A percentile compares a stretch with the other conserved stretches of the same genome.
Conservation (phyloP, 345 rosid genomes). For the sweet orange (Citrus sinensis) region DNA sequence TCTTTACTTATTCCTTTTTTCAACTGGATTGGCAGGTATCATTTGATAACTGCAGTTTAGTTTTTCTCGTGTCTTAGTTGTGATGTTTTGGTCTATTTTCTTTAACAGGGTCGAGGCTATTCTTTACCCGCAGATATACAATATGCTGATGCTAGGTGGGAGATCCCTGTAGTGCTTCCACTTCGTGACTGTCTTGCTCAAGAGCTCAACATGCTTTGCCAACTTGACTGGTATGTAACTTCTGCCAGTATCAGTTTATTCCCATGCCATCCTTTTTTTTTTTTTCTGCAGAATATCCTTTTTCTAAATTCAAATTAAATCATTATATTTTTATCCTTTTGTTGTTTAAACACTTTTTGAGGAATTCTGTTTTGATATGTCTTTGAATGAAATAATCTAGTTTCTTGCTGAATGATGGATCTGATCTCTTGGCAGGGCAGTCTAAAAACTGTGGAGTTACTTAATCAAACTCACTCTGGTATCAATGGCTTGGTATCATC, state of each 20-base stretch:
- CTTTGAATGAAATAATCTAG: neutral
- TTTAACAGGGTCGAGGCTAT: constrained; percentile 82
- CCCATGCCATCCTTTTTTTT: neutral
- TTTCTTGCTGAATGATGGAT: constrained; percentile 25
- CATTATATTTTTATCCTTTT: neutral
- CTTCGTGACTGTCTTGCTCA: constrained; percentile 78
- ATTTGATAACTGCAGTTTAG: neutral
- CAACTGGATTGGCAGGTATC: neutral
- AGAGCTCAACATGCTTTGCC: constrained; percentile 68
- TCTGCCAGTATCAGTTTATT: neutral
- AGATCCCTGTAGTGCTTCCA: constrained; percentile 73
- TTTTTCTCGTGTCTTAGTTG: neutral
- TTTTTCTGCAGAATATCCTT: neutral
- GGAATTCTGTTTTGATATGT: neutral
- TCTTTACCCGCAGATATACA: constrained; percentile 96
- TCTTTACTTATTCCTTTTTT: neutral
- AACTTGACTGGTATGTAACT: constrained; percentile 63
- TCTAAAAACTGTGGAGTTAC: constrained; percentile 54
- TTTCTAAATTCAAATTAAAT: neutral
- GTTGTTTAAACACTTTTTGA: neutral
- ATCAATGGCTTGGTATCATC: constrained; percentile 86
- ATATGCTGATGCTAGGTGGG: constrained; percentile 85
- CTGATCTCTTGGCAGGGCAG: constrained; percentile 76
- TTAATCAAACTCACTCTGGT: constrained; percentile 38
- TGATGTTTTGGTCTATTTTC: neutral